Base-by-base conservation (phyloP, 1,284 basidiomycete genomes). In the Cutaneotrichosporon curvatum region DNA sequence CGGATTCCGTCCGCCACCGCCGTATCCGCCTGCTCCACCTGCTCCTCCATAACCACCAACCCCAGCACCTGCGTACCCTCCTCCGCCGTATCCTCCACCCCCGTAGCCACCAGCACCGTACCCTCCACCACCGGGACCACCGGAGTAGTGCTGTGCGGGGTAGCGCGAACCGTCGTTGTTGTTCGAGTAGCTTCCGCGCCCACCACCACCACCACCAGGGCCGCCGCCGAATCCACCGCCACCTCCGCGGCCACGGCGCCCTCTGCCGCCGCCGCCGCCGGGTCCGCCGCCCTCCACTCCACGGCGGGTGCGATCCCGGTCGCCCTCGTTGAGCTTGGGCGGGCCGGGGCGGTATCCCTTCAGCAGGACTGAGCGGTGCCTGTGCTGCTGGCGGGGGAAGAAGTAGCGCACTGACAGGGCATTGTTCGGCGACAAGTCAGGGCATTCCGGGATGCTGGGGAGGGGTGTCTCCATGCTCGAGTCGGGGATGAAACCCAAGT, bases 401-500 rank as follows among this genome's bases (percentile, higher is more conserved):
- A 81, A 83, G 73, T 91, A 98, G 18, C 84, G 72, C 0, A 84
- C 90, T 0, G 88, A 91, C 10, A 98, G 75, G 10, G 91, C 87
- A 32, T 80, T 78, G 69, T 98, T 91, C 63, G 85, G 83, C 57
- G 79, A 78, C 52, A 99, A 84, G 71, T 98, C 90, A 2, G 79
- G 78, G 40, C 73, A 71, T 40, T 63, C 65, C 2, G 58, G 51
- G 9, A 74, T 68, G 2, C 53, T 54, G 1, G 67, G 59, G 19
- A 89, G 70, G 1, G 91, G 92, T 25, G 81, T 83, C 61, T 84
- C 81, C 68, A 87, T 92, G 0, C 87, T 92, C 14, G 91, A 85
- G 37, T 88, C 87, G 3, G 95, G 95, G 6, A 98, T 80, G 62
- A 86, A 95, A 43, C 83, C 81, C 3, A 90, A 84, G 68, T 95